Base-by-base conservation (phyloP, 768 basidiomycete genomes). In the Phanerodontia chrysosporium region DNA sequence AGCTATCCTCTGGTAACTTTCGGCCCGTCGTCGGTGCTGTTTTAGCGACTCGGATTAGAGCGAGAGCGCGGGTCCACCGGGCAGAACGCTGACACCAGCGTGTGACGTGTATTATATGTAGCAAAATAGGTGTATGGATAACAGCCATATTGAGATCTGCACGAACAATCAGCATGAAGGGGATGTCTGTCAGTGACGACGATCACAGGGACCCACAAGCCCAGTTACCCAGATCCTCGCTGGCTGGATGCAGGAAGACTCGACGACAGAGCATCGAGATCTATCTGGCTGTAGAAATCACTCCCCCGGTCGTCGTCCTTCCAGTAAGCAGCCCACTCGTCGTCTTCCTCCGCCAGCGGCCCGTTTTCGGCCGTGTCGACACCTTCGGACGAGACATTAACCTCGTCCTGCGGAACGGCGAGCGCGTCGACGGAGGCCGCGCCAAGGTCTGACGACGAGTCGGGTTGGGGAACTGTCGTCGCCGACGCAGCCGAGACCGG, bases 261-360 rank as follows among this genome's bases (percentile, higher is more conserved):
- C n/a, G 58, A 52, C 3, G 58, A 52, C 8, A 53, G 29, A 3
- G 58, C 58, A 24, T 51, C 53, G 25, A 55, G 45, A 39, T 60
- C 53, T 8, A 60, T n/a, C 27, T 51, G 54, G 32, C 55, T 56
- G 42, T 54, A 60, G 10, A 62, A 22, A 44, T 62, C 57, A 36
- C 36, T 56, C 25, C 57, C 57, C 2, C 54, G 24, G 3, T 62
- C 61, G 14, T 21, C 29, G 32, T 32, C 54, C 52, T 52, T 58
- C 62, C 62, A 63, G 49, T 59, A 63, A 22, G 49, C 54, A 1
- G 59, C 62, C 58, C 55, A 59, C 18, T 63, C 62, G 36, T 63
- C 62, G 12, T 59, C 58, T 16, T 35, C 36, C 4, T 58, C 61
- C 13, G 13, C 48, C 49, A 54, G 51, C 9, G 61, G 61, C 3